These are phyloP conservation scores for Botrytis galanthina DNA, from an alignment of 2,329 filamentous ascomycete genomes.

Conservation along the genomic window DNA sequence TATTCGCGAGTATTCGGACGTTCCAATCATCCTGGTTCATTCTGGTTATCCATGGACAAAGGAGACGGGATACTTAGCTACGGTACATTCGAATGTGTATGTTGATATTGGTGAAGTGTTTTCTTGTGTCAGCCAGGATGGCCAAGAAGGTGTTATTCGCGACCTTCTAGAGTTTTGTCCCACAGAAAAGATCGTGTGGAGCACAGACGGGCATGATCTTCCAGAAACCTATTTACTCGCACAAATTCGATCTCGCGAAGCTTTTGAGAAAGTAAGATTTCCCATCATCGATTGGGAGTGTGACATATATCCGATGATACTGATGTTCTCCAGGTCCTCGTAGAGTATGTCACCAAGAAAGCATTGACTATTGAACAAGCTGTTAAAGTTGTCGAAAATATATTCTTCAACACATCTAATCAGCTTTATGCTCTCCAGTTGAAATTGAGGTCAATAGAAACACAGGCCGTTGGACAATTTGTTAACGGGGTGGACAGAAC, in stretches of 20 bases:
- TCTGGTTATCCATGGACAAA: slow-evolving; percentile 78
- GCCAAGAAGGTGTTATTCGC: slow-evolving; percentile 67
- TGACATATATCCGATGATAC: neutral
- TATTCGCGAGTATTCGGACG: slow-evolving; percentile 64
- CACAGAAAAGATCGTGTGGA: slow-evolving; percentile 73
- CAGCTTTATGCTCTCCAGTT: slow-evolving; percentile 65
- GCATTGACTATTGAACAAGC: slow-evolving; percentile 63
- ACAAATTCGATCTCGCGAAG: slow-evolving; percentile 68
- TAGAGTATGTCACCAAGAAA: slow-evolving; percentile 62
- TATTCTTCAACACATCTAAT: slow-evolving; percentile 77
- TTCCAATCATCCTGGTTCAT: slow-evolving; percentile 77
- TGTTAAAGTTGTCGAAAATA: slow-evolving; percentile 59
- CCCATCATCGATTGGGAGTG: neutral
- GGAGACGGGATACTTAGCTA: slow-evolving; percentile 75
- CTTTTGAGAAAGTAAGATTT: slow-evolving; percentile 59
- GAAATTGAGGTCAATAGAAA: slow-evolving; percentile 34
- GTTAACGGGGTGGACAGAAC: too few species aligned
- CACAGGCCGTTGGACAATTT: neutral
- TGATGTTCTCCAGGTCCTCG: slow-evolving; percentile 53
- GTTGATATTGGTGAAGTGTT: slow-evolving; percentile 83
- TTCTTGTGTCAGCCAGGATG: slow-evolving; percentile 71
- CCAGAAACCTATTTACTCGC: slow-evolving; percentile 76
- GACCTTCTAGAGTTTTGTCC: slow-evolving; percentile 75
- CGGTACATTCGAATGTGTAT: slow-evolving; percentile 75
- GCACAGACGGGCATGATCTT: slow-evolving; percentile 76